Conservation (phyloP, 2,329 filamentous ascomycete genomes). For the Xylaria digitata region DNA sequence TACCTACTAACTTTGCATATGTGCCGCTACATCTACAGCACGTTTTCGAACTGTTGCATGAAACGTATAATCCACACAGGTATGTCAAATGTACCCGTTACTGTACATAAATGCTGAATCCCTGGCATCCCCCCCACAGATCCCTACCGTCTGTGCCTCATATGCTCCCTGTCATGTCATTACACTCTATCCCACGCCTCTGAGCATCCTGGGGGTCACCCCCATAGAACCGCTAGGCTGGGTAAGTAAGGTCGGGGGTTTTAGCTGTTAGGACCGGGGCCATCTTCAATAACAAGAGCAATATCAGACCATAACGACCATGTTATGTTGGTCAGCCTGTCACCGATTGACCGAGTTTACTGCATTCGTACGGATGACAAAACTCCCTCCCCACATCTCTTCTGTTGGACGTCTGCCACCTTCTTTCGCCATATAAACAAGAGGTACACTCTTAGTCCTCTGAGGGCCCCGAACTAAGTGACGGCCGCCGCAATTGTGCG, state of each 20-base stretch:
- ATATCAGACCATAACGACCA: slow-evolving; percentile 19
- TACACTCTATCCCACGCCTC: slow-evolving; percentile 16
- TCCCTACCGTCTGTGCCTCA: slow-evolving; percentile 12
- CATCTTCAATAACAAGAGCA: slow-evolving; percentile 10
- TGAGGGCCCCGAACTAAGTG: slow-evolving; percentile 2
- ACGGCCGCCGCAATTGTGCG: background rate
- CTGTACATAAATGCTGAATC: slow-evolving; percentile 8
- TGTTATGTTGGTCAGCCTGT: slow-evolving; percentile 24
- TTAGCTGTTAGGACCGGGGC: slow-evolving; percentile 1
- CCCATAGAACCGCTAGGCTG: slow-evolving; percentile 27
- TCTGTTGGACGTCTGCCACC: slow-evolving; percentile 15
- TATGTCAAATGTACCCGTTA: slow-evolving; percentile 6
- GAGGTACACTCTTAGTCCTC: background rate
- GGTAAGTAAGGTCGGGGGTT: slow-evolving; percentile 12
- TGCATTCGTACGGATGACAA: slow-evolving; percentile 18
- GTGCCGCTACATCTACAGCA: background rate
- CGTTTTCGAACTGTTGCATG: slow-evolving; percentile 15
- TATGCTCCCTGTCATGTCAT: slow-evolving; percentile 12
- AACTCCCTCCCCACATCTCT: slow-evolving; percentile 11
- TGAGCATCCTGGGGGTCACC: slow-evolving; percentile 15
- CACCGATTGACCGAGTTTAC: slow-evolving; percentile 28
- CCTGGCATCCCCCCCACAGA: slow-evolving; percentile 8
- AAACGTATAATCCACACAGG: slow-evolving; percentile 17
- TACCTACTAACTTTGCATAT: background rate
- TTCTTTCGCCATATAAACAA: background rate